Conservation (phyloP, 108 stramenopile genomes). For the Conticribra guillardii region DNA sequence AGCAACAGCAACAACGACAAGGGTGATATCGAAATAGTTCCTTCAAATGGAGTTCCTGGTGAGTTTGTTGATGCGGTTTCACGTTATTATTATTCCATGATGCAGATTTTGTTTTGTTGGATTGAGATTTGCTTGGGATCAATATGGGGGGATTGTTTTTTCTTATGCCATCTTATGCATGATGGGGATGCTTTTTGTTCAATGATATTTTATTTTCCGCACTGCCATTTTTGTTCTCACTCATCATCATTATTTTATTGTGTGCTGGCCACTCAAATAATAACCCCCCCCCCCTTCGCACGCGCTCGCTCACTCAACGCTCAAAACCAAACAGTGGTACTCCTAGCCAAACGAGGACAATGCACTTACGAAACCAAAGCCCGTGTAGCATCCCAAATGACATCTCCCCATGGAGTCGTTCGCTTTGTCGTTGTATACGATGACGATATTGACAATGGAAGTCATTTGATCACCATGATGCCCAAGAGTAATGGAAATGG, state of each 20-base stretch:
- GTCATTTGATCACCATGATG: slow-evolving; percentile 40
- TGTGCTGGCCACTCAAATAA: no score
- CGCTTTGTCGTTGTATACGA: slow-evolving; percentile 50
- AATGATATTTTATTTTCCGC: no score
- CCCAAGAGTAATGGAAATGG: slow-evolving; percentile 17
- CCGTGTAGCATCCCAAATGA: slow-evolving; percentile 19
- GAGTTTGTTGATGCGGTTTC: slow-evolving; percentile 2
- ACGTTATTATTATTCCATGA: background rate
- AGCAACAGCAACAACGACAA: background rate
- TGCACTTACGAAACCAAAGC: slow-evolving; percentile 58
- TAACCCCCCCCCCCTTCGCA: no score
- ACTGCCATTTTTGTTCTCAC: no score
- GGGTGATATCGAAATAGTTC: slow-evolving; percentile 23
- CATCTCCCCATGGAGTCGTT: slow-evolving; percentile 34
- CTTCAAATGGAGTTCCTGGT: slow-evolving; percentile 37
- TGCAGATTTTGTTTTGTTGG: background rate
- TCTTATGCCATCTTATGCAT: no score
- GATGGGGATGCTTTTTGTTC: no score
- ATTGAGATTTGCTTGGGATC: no score
- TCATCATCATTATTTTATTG: no score
- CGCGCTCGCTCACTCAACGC: no score
- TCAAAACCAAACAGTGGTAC: slow-evolving; percentile 32
- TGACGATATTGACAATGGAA: slow-evolving; percentile 20
- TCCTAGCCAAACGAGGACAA: slow-evolving; percentile 48
- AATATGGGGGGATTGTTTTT: no score